phyloP scores from a whole-genome alignment of 2,329 filamentous ascomycete species.

The Rhytidhysteron rufulum region DNA sequence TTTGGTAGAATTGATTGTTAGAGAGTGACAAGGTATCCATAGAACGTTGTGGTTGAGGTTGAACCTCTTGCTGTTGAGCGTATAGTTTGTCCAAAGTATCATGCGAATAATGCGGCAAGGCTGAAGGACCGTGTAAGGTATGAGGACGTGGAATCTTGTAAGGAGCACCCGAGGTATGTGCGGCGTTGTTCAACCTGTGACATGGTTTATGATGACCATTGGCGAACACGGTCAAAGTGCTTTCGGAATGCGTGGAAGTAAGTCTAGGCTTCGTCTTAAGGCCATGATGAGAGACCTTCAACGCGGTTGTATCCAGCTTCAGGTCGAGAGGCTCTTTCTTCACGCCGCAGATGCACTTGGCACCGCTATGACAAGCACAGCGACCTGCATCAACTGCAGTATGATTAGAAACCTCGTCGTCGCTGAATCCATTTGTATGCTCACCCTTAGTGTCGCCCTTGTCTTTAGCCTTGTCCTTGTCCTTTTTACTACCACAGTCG shows the following conservation, averaged over 20 bases:
- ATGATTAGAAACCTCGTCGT: constrained; percentile 27
- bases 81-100: constrained; percentile 7
- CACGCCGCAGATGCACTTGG: constrained; percentile 57
- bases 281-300: constrained; percentile 42
- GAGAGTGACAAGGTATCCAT: constrained; percentile 34
- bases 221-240: constrained; percentile 57
- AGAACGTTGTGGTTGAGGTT: constrained; percentile 20
- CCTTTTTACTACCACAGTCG: constrained; percentile 91
- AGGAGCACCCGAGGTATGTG: constrained; percentile 59
- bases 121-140: constrained; percentile 28
- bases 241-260: constrained; percentile 56
- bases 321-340: constrained; percentile 55
- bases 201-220: constrained; percentile 64
- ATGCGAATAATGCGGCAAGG: constrained; percentile 17
- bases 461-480: constrained; percentile 57
- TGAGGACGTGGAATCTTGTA: constrained; percentile 57
- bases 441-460: constrained; percentile 39
- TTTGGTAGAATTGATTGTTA: constrained; percentile 33
- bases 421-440: constrained; percentile 27
- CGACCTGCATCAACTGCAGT: constrained; percentile 34
- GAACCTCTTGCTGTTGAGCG: constrained; percentile 18
- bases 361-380: constrained; percentile 56
- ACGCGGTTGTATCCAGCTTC: constrained; percentile 39
- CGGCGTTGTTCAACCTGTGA: constrained; percentile 62
- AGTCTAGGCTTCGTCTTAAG: constrained; percentile 54